Evolutionary conservation across 2,329 filamentous ascomycete genomes (phyloP).

Genomic region (Triangularia setosa): DNA sequence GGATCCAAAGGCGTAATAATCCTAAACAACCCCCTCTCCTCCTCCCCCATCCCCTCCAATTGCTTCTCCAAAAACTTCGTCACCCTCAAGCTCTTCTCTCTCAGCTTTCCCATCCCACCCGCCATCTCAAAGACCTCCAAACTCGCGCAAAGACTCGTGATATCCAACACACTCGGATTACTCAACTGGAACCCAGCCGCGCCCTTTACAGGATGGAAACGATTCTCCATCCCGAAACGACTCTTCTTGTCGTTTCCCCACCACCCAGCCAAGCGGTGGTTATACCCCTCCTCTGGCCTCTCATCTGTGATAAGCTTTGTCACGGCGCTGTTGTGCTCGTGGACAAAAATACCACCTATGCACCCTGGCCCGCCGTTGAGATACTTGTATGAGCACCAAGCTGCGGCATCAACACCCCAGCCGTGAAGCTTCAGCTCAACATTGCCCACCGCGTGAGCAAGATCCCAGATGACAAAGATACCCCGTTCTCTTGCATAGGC

Average conservation of each 20-base stretch:
- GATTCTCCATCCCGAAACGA: conserved; percentile 73
- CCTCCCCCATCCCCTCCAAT: conserved; percentile 40
- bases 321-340: conserved; percentile 57
- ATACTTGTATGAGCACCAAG: conserved; percentile 83
- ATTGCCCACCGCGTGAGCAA: conserved; percentile 75
- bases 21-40: conserved; percentile 40
- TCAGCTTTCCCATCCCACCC: conserved; percentile 55
- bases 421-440: conserved; percentile 68
- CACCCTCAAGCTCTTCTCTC: conserved; percentile 60
- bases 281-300: conserved; percentile 36
- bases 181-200: conserved; percentile 74
- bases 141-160: conserved; percentile 64
- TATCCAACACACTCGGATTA: conserved; percentile 72
- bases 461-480: conserved; percentile 73
- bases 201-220: conserved; percentile 66
- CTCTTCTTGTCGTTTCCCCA: conserved; percentile 70
- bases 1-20: conserved; percentile 66
- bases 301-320: conserved; percentile 31
- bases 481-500: conserved; percentile 61
- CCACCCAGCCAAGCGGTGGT: conserved; percentile 68
- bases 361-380: conserved; percentile 72
- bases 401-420: conserved; percentile 75
- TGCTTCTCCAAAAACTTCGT: conserved; percentile 65
- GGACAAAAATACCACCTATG: conserved; percentile 71
- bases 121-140: conserved; percentile 68